Evolutionary conservation across 2,329 filamentous ascomycete species (phyloP), one percentile per base, ranked within the genome.

Genomic region (Harringtonia lauricola): DNA sequence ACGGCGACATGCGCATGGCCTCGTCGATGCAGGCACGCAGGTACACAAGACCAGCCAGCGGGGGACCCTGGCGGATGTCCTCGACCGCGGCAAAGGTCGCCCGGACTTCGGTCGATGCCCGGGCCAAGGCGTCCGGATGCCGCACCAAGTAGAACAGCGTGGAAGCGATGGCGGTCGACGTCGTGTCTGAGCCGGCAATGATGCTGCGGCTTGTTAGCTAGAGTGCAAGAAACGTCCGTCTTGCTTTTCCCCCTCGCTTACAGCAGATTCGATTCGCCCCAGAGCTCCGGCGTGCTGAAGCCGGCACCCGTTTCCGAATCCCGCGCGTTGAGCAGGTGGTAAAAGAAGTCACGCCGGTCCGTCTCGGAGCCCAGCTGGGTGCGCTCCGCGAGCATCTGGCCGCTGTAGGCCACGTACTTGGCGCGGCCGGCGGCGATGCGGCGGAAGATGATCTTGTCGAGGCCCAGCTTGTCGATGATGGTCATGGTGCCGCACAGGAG

Each of bases 401-500:
- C 78, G 59, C 78, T 82, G 62, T 85, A 85, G 41, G 72, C 70
- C 72, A 86, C 83, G 57, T 86, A 86, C 47, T 74, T 71, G 57
- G 75, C 80, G 3, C 82, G 74, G 36, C 79, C 79, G 21, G 71
- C 72, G 12, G 81, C 79, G 48, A 86, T 75, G 45, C 71, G 73
- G 46, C 68, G 77, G 61, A 86, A 84, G 42, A 86, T 66, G 46
- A 83, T 58, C 56, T 76, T 78, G 59, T 85, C 81, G 28, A 86
- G 66, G 48, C 74, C 72, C 54, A 83, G 73, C 49, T 71, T 74
- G 57, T 82, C 72, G 40, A 86, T 67, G 13, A 81, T 67, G 49
- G 81, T 81, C 74, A 84, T 83, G 9, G 81, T 80, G 35, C 81
- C 82, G 57, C 80, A 84, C 76, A 85, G 76, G 38, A 83, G 68